Percentiles rank a stretch among this genome's conserved stretches.
Evolutionary conservation across 345 rosid genomes (phyloP).

Genomic region (Lagerstroemia speciosa): DNA sequence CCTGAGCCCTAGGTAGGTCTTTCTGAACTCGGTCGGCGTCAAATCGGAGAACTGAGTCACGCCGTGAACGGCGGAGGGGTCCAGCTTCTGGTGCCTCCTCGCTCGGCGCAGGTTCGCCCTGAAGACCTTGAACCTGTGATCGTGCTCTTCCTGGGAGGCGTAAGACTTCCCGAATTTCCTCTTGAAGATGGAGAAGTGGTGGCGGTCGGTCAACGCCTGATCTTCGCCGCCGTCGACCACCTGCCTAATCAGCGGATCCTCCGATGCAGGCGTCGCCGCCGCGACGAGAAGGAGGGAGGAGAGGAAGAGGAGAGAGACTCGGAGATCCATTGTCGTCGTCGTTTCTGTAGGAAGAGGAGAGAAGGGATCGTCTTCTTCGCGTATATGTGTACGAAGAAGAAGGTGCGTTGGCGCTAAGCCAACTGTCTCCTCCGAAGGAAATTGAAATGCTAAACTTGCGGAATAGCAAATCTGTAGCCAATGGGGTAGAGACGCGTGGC

Average conservation of each 20-base stretch:
- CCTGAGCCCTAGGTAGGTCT: constrained; percentile 49
- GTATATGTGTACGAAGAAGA: neutral
- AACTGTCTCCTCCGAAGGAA: neutral
- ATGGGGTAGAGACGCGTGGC: constrained; percentile 6
- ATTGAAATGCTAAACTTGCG: neutral
- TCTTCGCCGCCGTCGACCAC: constrained; percentile 40
- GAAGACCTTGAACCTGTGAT: constrained; percentile 53
- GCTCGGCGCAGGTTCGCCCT: constrained; percentile 60
- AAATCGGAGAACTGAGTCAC: constrained; percentile 93
- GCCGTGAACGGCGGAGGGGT: constrained; percentile 82
- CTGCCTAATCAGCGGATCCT: constrained; percentile 64
- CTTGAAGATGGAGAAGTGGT: constrained; percentile 77
- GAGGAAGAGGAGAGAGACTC: constrained; percentile 19
- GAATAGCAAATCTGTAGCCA: constrained; percentile 1
- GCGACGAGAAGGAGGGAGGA: constrained; percentile 25
- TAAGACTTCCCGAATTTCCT: constrained; percentile 56
- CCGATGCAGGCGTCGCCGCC: constrained; percentile 16
- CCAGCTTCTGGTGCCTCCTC: constrained; percentile 69
- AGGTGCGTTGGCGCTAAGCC: constrained; percentile 1
- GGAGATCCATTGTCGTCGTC: constrained; percentile 29
- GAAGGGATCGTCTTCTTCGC: constrained; percentile 3
- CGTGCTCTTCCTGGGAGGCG: constrained; percentile 68
- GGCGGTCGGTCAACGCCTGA: constrained; percentile 38
- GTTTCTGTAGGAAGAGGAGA: neutral
- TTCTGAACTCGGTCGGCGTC: constrained; percentile 65